Evolutionary conservation across 2,329 filamentous ascomycete genomes (phyloP).

Genomic region (Pseudodiploospora longispora): DNA sequence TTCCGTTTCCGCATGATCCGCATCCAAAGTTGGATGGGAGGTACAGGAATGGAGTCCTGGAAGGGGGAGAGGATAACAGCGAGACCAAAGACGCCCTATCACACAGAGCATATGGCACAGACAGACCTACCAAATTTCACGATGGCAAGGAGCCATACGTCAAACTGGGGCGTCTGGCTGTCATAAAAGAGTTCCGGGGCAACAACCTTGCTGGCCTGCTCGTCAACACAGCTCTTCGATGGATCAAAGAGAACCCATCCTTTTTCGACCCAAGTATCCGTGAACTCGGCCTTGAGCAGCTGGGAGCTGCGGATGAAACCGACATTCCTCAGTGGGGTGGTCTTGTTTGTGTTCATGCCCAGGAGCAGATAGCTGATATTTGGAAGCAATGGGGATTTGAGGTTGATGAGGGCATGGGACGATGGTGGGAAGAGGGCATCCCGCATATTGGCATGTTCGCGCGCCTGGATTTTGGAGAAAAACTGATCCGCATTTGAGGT

Average conservation of each 20-base stretch:
- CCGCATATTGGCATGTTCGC: constrained; percentile 76
- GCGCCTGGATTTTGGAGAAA: constrained; percentile 31
- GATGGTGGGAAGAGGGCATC: constrained; percentile 79
- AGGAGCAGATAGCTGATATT: constrained; percentile 53
- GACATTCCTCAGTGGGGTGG: constrained; percentile 61
- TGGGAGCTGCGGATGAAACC: constrained; percentile 29
- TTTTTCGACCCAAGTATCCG: constrained; percentile 44
- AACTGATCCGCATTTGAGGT: constrained; percentile 16
- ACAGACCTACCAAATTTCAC: constrained; percentile 43
- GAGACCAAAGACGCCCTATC: constrained; percentile 2
- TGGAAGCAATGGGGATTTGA: constrained; percentile 70
- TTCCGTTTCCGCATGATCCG: constrained; percentile 68
- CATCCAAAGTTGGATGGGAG: constrained; percentile 47
- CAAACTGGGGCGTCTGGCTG: constrained; percentile 72
- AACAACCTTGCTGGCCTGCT: constrained; percentile 57
- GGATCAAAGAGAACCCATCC: constrained; percentile 53
- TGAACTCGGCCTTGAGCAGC: constrained; percentile 34
- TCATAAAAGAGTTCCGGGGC: constrained; percentile 57
- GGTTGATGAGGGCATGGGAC: constrained; percentile 63
- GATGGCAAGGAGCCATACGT: constrained; percentile 67
- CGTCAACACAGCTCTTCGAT: constrained; percentile 59
- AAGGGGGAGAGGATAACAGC: constrained; percentile 13
- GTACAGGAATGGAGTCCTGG: constrained; percentile 38
- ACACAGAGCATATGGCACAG: constrained; percentile 18
- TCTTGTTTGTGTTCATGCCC: constrained; percentile 71